phyloP scores from a whole-genome alignment of 2,329 filamentous ascomycete species.

The Stachybotrys echinatus region DNA sequence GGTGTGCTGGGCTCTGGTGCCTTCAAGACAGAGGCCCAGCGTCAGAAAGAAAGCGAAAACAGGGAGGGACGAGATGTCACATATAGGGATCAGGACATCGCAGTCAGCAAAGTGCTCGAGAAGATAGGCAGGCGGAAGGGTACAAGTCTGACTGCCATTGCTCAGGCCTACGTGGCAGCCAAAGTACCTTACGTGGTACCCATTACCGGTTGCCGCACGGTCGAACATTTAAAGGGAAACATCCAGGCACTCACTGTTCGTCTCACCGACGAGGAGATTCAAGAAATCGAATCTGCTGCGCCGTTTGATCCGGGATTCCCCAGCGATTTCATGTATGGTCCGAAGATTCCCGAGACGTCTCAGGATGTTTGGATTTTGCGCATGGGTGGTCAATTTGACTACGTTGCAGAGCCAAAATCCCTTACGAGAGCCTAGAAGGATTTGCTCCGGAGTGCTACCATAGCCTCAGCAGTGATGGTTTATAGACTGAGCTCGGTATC shows the following conservation, averaged over 20 bases:
- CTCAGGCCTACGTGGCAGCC: slow-evolving; percentile 60
- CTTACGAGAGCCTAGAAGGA: background rate
- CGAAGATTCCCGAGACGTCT: slow-evolving; percentile 15
- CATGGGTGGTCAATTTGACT: background rate
- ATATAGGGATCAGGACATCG: slow-evolving; percentile 42
- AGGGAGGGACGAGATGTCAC: background rate
- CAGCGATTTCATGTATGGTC: slow-evolving; percentile 41
- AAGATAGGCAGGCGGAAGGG: slow-evolving; percentile 32
- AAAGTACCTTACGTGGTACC: slow-evolving; percentile 54
- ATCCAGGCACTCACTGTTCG: slow-evolving; percentile 54
- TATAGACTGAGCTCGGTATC: background rate
- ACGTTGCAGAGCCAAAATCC: background rate
- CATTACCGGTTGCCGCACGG: slow-evolving; percentile 33
- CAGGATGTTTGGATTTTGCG: background rate
- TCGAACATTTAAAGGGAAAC: slow-evolving; percentile 59
- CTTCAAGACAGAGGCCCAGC: slow-evolving; percentile 18
- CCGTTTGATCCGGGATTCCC: slow-evolving; percentile 50
- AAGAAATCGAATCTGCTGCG: slow-evolving; percentile 51
- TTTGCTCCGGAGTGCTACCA: no score
- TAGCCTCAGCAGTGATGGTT: background rate
- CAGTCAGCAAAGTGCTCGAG: slow-evolving; percentile 31
- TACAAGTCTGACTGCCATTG: slow-evolving; percentile 31
- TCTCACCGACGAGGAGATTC: slow-evolving; percentile 51
- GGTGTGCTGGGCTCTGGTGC: slow-evolving; percentile 38
- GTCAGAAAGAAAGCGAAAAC: background rate